A percentile compares a stretch with the other conserved stretches of the same genome.
phyloP scores from a whole-genome alignment of 352 stramenopile species.

The Globisporangium emineosum region DNA sequence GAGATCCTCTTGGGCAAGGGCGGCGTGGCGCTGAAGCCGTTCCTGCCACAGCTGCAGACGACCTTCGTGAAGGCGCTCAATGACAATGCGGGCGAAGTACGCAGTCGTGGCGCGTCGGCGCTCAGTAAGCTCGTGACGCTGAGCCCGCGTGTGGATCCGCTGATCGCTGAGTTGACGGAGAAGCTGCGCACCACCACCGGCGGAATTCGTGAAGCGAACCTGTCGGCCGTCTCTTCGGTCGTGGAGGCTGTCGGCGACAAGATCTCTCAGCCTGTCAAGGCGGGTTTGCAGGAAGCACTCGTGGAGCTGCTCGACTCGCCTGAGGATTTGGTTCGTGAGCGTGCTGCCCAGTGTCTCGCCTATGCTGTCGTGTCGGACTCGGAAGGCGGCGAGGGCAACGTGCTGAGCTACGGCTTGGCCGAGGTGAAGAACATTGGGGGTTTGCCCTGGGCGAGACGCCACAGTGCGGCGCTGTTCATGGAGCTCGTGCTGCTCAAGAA shows the following conservation, averaged over 20 bases:
- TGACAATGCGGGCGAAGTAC: conserved; percentile 93
- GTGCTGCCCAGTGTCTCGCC: conserved; percentile 68
- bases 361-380: conserved; percentile 48
- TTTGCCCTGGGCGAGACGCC: conserved; percentile 50
- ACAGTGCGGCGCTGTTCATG: conserved; percentile 63
- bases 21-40: conserved; percentile 96
- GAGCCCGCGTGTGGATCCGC: conserved; percentile 93
- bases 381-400: conserved; percentile 29
- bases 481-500: conserved; percentile 49
- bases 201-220: conserved; percentile 75
- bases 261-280: conserved; percentile 50
- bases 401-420: conserved; percentile 47
- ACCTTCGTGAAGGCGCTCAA: conserved; percentile 99
- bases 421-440: conserved; percentile 31
- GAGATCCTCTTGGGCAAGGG: conserved; percentile 96
- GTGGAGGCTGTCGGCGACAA: conserved; percentile 68
- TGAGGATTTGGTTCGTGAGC: conserved; percentile 62
- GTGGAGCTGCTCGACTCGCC: conserved; percentile 58
- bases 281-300: conserved; percentile 55
- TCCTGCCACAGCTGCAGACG: conserved; percentile 99
- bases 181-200: conserved; percentile 61
- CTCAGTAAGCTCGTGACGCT: conserved; percentile 93
- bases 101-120: conserved; percentile 87
- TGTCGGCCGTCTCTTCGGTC: conserved; percentile 65
- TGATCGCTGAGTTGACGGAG: conserved; percentile 94